Base-by-base conservation (phyloP, 1,284 basidiomycete species). In the Butyriboletus appendiculatus region DNA sequence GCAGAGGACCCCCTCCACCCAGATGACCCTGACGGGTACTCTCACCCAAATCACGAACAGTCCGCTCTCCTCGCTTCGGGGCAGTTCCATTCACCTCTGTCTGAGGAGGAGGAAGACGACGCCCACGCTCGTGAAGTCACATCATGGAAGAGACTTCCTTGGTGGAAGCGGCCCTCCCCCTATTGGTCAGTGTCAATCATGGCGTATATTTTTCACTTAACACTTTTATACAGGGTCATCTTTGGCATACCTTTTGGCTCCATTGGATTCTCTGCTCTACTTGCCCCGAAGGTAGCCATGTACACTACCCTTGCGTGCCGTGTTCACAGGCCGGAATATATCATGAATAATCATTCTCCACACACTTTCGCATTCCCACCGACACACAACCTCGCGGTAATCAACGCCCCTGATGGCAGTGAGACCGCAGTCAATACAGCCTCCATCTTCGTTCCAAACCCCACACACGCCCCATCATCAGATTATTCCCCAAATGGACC, bases 91-190 rank as follows among this genome's bases (percentile, higher is more conserved):
- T 52, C 37, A 14, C 37, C 49, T 18, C 15, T 30, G 16, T 50
- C 50, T 6, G 59, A 62, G 20, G 56, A 63, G n/a, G 68, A 68
- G 16, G 67, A 68, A 42, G 63, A 65, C 16, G 66, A 66, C 26
- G 62, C 59, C 5, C 62, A 64, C 18, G 48, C 41, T 32, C 61
- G 63, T n/a, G 73, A 75, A 53, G 53, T 65, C 41, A 52, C 59
- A 11, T 61, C 53, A 10, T 62, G 68, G 57, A 60, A 59, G 51
- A 62, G 43, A 30, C 72, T 76, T 37, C 82, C 86, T 0, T 90
- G 87, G 87, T 90, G 84, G 80, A 86, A 73, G 67, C 73, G 76
- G 45, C 87, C 88, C 8, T 86, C 86, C 0, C 76, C 85, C 0
- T 79, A 76, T 72, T 91, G 89, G 88, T 88, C 60, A 59, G 81